These are phyloP conservation scores for Sophora flavescens DNA, from an alignment of 306 rosid genomes.

Conservation along the genomic window DNA sequence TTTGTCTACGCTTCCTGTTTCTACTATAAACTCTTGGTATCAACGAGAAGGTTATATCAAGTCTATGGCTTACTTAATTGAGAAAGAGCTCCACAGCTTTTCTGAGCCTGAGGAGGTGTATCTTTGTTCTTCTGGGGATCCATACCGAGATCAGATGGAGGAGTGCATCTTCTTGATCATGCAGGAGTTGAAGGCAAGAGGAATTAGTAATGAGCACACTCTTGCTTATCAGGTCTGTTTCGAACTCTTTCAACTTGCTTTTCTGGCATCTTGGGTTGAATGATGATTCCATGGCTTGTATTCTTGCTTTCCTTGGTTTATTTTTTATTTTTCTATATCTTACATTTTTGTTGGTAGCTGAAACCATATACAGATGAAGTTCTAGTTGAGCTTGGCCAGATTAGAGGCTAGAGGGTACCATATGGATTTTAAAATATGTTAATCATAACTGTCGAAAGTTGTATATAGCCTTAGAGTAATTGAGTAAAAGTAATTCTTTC, in stretches of 20 bases:
- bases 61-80: slow-evolving; percentile 95
- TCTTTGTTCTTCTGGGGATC: slow-evolving; percentile 79
- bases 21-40: slow-evolving; percentile 95
- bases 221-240: slow-evolving; percentile 93
- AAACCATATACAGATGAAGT: slow-evolving; percentile 97
- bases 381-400: slow-evolving; percentile 96
- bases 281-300: slow-evolving; percentile 3
- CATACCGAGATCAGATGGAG: slow-evolving; percentile 94
- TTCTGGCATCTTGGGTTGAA: slow-evolving; percentile 19
- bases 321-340: slow-evolving; percentile 1
- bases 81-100: slow-evolving; percentile 75
- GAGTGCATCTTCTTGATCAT: slow-evolving; percentile 88
- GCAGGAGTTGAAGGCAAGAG: slow-evolving; percentile 95
- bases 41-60: slow-evolving; percentile 87
- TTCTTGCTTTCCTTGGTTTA: slow-evolving; percentile 29
- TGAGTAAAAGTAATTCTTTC: slow-evolving; percentile 4
- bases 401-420: not conserved
- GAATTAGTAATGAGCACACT: slow-evolving; percentile 79
- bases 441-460: slow-evolving; percentile 14
- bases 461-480: slow-evolving; percentile 14
- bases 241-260: slow-evolving; percentile 32
- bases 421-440: not conserved
- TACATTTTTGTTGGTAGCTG: slow-evolving; percentile 68
- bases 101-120: slow-evolving; percentile 76
- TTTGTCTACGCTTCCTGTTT: slow-evolving; percentile 86